Base-by-base conservation (phyloP, 1,139 yeast genomes). In the Yamadazyma epiphylla region DNA sequence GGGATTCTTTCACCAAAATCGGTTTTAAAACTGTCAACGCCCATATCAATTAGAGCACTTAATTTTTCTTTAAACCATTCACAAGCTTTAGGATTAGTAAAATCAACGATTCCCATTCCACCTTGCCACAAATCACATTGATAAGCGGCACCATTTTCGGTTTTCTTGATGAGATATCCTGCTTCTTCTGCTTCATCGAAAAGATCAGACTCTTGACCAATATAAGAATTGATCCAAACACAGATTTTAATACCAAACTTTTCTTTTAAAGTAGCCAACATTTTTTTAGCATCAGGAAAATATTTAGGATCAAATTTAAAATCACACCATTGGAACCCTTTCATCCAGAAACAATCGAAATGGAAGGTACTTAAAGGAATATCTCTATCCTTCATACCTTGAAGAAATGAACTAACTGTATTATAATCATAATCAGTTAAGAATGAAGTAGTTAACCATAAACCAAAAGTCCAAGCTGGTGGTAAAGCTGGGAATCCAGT, bases 341-440 rank as follows among this genome's bases (percentile, higher is more conserved):
- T 58, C 64, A 58, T 59, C 64, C 64, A 58, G 43, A 59, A 58
- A 33, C 63, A 56, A 35, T 58, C 64, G 27, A 55, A 58, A 34
- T 58, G 64, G 46, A 59, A 59, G 2, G 58, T 48, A 3, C 45
- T 38, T 16, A 59, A 45, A 2, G 59, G 58, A 32, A 59, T 59
- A 19, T 50, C 53, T 26, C 64, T 43, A 26, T 56, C 57, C 13
- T 46, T 38, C 62, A 59, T 58, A 11, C 64, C 64, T 30, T 48
- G 48, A 20, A 59, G 31, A 36, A 59, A 59, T 2, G 46, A 35
- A 22, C 45, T 42, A 12, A 59, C 64, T 5, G 64, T 58, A 15
- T 44, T 41, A 27, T 49, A 45, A 30, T 59, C 64, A 32, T 59
- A 59, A 29, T 51, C 48, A 15, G 64, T 59, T 24, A 53, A 46